Evolutionary conservation across 2,329 filamentous ascomycete species (phyloP).

Genomic region (Trichoderma cornu-damae): DNA sequence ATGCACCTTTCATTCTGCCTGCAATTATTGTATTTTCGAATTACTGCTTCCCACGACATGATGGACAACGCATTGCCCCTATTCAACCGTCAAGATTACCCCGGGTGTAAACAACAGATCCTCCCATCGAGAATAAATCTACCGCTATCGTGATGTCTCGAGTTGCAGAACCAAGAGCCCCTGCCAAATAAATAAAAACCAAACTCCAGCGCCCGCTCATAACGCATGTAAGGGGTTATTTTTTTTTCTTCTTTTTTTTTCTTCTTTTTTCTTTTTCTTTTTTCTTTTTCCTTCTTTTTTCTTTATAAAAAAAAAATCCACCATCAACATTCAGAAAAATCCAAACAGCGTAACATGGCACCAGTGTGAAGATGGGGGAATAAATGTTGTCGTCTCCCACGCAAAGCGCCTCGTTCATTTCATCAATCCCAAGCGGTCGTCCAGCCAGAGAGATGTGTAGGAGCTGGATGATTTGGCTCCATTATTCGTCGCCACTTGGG

Average conservation of each 20-base stretch:
- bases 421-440: neutral
- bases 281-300: too few relatives aligned
- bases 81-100: neutral
- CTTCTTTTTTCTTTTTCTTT: too few relatives aligned
- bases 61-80: neutral
- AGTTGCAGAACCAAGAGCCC: neutral
- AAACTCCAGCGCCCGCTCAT: conserved; percentile 14
- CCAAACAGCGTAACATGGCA: neutral
- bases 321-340: neutral
- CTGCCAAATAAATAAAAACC: neutral
- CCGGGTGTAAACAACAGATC: neutral
- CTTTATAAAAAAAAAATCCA: too few relatives aligned
- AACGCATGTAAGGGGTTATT: conserved; percentile 15
- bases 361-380: neutral
- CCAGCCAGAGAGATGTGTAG: neutral
- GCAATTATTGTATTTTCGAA: too few relatives aligned
- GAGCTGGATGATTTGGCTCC: neutral
- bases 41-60: neutral
- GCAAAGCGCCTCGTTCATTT: neutral
- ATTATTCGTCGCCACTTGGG: neutral
- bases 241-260: too few relatives aligned
- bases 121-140: neutral
- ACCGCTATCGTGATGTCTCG: neutral
- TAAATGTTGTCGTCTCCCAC: neutral
- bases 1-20: too few relatives aligned